Conservation (phyloP, 306 rosid species). For the Acacia confusa region DNA sequence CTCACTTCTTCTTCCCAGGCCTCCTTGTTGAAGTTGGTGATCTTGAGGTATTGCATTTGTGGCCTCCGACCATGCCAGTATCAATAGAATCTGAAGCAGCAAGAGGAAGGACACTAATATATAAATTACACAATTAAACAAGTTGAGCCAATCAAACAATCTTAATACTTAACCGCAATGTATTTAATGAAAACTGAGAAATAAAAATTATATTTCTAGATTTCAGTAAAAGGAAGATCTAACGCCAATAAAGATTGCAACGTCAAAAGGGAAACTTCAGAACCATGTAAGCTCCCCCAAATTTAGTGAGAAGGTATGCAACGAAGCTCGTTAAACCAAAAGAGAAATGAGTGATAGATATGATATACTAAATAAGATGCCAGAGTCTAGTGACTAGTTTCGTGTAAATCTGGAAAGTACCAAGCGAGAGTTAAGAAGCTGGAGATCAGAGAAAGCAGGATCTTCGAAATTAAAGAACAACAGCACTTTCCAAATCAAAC, state of each 20-base stretch:
- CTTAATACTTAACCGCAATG: background rate
- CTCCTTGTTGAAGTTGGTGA: slow-evolving; percentile 45
- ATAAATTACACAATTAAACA: slow-evolving; percentile 1
- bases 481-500: slow-evolving; percentile 27
- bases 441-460: slow-evolving; percentile 9
- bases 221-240: background rate
- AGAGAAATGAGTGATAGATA: background rate
- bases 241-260: background rate
- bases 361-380: slow-evolving; percentile 24
- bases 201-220: background rate
- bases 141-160: slow-evolving; percentile 17
- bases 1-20: slow-evolving; percentile 44
- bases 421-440: background rate
- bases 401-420: background rate
- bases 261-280: background rate
- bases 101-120: slow-evolving; percentile 4
- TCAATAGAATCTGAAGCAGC: slow-evolving; percentile 62
- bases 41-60: slow-evolving; percentile 45
- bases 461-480: slow-evolving; percentile 9
- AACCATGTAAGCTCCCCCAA: slow-evolving; percentile 4
- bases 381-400: slow-evolving; percentile 24
- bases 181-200: slow-evolving; percentile 9
- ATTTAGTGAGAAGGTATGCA: slow-evolving; percentile 21
- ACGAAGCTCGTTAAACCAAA: slow-evolving; percentile 17
- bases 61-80: slow-evolving; percentile 58